Base-by-base conservation (phyloP, 2,329 filamentous ascomycete genomes). In the Clonostachys byssicola region DNA sequence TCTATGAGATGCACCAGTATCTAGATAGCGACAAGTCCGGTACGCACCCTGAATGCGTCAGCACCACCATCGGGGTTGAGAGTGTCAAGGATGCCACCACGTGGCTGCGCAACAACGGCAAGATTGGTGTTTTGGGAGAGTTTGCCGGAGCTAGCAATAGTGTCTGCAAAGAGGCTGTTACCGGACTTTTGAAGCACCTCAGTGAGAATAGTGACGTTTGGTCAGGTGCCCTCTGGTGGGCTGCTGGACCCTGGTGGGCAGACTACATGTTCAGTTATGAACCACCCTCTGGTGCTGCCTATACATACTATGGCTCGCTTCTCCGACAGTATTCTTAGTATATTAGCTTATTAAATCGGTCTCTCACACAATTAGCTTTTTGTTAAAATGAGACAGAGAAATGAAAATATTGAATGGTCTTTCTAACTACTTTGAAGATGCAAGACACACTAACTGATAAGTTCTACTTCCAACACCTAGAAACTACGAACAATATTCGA, bases 1-100 rank as follows among this genome's bases (percentile, higher is more conserved):
- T 79, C 52, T 80, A 77, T 58, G 71, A 81, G 65, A 80, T 81
- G 75, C 77, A 81, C 63, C 77, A 81, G 66, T 81, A 81, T 60
- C 74, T 81, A 16, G 77, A 81, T 61, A 54, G 59, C 1, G 77
- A 81, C 58, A 68, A 68, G 38, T 79, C 75, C 6, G 77, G 77
- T 23, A 80, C 77, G 4, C 61, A 60, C 4, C 53, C 62, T 13
- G 53, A 56, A 6, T 81, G 78, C 51, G 76, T 78, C 14, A 75
- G 67, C 45, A 53, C 56, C 42, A 39, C 36, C 36, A 39, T 39
- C 12, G 14, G 14, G 14, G 14, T n/a, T 8, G 36, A 39, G 36
- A n/a, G 36, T 18, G 14, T 39, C 14, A 18, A n/a, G 14, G 36
- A n/a, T 18, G 36, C 36, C 10, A 39, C 36, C 12, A 39, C 14